Evolutionary conservation across 2,329 filamentous ascomycete genomes (phyloP), one percentile per base, ranked within the genome.

Genomic region (Phialemonium atrogriseum): DNA sequence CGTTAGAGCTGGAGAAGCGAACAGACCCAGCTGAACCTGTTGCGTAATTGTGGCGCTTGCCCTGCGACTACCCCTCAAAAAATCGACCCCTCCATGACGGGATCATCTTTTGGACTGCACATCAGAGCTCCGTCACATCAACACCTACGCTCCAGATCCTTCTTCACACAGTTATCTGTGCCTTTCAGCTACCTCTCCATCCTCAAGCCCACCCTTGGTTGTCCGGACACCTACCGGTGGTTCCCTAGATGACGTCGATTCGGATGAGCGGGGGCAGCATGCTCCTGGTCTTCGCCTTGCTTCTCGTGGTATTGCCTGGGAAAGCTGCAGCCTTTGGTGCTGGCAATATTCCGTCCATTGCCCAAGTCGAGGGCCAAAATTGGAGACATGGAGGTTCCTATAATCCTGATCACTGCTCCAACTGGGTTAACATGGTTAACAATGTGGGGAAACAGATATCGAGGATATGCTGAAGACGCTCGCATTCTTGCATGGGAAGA

Each of bases 391-490:
- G 77, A 56, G 73, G 73, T 71, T 10, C 15, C n/a, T 32, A 27
- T 30, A 17, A 20, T 25, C 15, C 18, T 19, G n/a, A 14, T 16
- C 19, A n/a, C n/a, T n/a, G n/a, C n/a, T n/a, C n/a, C n/a, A n/a
- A n/a, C 31, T 19, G 27, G 19, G 12, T 23, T n/a, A n/a, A 23
- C n/a, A 21, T 16, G 5, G 16, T 15, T 21, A 6, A 22, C 8
- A 14, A 12, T 22, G 27, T 13, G 21, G n/a, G 21, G n/a, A 23
- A 9, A 2, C 34, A 72, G 82, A 87, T 52, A 86, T 87, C 40
- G 81, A 87, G 62, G 84, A 89, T 55, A 77, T 84, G 60, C 74
- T 91, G 47, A 81, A 84, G 56, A 83, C 77, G 5, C 60, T 89
- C 42, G 74, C 80, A 18, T 88, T 85, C 48, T 68, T 89, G 36